Conservation (phyloP, 176 grass and related monocot genomes). For the Aegilops bicornis region DNA sequence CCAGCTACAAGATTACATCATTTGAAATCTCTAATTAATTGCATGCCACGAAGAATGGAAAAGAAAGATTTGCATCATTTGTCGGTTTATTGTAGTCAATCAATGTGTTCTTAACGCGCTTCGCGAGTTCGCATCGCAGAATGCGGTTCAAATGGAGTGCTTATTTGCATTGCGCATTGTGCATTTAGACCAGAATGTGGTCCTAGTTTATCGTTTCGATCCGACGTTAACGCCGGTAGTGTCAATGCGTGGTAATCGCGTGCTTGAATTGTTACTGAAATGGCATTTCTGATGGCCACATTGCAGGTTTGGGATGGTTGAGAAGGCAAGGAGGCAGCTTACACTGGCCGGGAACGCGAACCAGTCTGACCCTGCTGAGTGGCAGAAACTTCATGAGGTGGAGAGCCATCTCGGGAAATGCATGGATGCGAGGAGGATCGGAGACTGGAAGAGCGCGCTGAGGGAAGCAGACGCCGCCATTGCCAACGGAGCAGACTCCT, state of each 20-base stretch:
- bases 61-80: slow-evolving; percentile 14
- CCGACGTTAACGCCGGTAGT: neutral
- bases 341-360: slow-evolving; percentile 25
- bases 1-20: neutral
- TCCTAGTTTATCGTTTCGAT: neutral
- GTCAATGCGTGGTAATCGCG: neutral
- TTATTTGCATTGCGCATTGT: neutral
- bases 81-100: slow-evolving; percentile 16
- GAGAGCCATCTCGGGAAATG: slow-evolving; percentile 56
- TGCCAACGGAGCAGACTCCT: slow-evolving; percentile 55
- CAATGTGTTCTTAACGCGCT: slow-evolving; percentile 19
- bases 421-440: slow-evolving; percentile 45
- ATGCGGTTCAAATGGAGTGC: neutral
- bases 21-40: neutral
- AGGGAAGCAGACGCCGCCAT: slow-evolving; percentile 62
- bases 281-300: neutral
- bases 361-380: slow-evolving; percentile 35
- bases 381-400: slow-evolving; percentile 52
- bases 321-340: slow-evolving; percentile 52
- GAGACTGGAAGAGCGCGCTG: slow-evolving; percentile 49
- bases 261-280: slow-evolving; percentile 16
- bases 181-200: slow-evolving; percentile 4
- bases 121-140: neutral
- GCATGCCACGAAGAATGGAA: neutral
- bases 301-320: slow-evolving; percentile 61